Evolutionary conservation across 495 filamentous ascomycete genomes (phyloP), one percentile per base, ranked within the genome.

Genomic region (Penicillium steckii): DNA sequence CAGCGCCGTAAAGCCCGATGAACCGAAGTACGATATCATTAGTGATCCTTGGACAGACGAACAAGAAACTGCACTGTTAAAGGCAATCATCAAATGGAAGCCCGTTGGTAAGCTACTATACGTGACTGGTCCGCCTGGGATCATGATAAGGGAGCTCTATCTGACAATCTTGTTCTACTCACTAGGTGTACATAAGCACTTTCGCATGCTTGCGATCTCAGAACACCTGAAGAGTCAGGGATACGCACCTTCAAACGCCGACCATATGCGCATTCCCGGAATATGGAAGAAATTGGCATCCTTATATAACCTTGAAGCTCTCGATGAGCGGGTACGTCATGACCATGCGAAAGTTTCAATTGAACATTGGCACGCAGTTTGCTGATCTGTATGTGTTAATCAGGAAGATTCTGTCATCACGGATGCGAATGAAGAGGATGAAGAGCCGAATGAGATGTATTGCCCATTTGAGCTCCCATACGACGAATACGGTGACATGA

Each of bases 171-270:
- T 30, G 17, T 26, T 26, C 24, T 30, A n/a, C 27, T 19, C 17
- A 19, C 4, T 17, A 96, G 93, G 93, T 44, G 86, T 98, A 76
- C 93, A 98, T 74, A 97, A 95, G 70, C 92, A 97, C 71, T 97
- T 98, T 67, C 89, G 90, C 19, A 93, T 97, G 76, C 84, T 97
- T 50, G 84, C 90, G 3, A 91, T 98, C 26, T 86, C 89, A 13
- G 85, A 94, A 50, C 85, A 89, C 60, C 79, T 98, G 53, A 85
- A 87, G 54, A 90, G 88, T 59, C 90, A 96, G 66, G 92, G 91
- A 50, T 90, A 91, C 69, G 84, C 87, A 51, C 82, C 85, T 1
- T 59, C 67, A 0, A 65, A 72, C 13, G 79, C 84, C 46, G 80
- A 83, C 12, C 94, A 98, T 75, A 96, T 90, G 37, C 85, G 84